Evolutionary conservation across 495 filamentous ascomycete genomes (phyloP), one percentile per base, ranked within the genome.

Genomic region (Podospora pseudoanserina): DNA sequence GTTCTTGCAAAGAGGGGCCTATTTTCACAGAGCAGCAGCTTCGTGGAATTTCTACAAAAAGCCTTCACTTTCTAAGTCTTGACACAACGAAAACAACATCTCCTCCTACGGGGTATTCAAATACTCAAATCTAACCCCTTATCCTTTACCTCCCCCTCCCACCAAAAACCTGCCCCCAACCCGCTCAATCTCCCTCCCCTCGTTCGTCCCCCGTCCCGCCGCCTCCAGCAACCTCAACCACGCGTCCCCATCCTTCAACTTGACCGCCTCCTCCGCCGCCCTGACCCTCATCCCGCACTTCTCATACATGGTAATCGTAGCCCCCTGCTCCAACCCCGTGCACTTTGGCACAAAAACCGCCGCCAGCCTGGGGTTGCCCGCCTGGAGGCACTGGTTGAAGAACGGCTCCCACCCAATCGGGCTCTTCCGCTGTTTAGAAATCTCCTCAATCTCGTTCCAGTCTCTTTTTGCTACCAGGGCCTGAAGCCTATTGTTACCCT

Each of bases 381-480:
- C 96, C 54, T 88, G 88, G 5, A 98, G 79, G 60, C 91, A 86
- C 72, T 94, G 91, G 77, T 94, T 95, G 83, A 90, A 97, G 79
- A 96, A 99, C 7, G 96, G 92, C 89, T 95, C 93, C 96, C 96
- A 99, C 56, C 94, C 95, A 75, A 99, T 97, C n/a, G 95, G 91
- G 60, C 89, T 92, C 74, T 94, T 96, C 61, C 84, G 81, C 59
- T 79, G 83, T 74, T 86, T 87, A 59, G 85, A 87, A 69, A 92
- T 85, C 69, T 97, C 93, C 78, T 98, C 94, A 66, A 99, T 81
- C 75, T 97, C 96, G 54, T 85, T 86, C 93, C 93, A 98, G 75
- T 97, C 90, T 54, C 95, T 87, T 75, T 90, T 91, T 16, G 90
- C 89, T 5, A 98, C 93, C 60, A 98, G 82, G 4, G 93, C 95